phyloP scores from a whole-genome alignment of 1,284 basidiomycete genomes.

The Gomphus sp. region DNA sequence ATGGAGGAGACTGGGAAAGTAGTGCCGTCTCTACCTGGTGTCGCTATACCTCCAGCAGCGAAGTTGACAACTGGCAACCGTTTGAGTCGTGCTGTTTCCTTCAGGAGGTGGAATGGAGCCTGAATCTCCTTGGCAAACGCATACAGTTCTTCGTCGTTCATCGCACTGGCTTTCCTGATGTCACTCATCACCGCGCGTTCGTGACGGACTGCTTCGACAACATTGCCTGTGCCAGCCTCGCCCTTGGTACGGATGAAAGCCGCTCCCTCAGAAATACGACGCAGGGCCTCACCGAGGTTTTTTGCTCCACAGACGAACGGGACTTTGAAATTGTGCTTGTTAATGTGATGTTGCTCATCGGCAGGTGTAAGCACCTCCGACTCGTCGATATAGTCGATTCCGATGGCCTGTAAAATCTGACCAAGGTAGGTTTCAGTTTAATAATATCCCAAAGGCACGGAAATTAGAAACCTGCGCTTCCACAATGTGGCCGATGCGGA shows the following conservation, averaged over 20 bases:
- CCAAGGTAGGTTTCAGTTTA: not conserved
- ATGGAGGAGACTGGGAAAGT: not conserved
- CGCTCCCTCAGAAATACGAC: conserved; percentile 95
- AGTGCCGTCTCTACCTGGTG: conserved; percentile 53
- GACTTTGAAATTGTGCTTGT: conserved; percentile 89
- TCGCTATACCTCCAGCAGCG: conserved; percentile 95
- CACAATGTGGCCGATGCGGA: conserved; percentile 94
- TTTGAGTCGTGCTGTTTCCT: conserved; percentile 92
- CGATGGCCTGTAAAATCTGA: conserved; percentile 88
- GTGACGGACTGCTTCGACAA: conserved; percentile 95
- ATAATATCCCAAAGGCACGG: not conserved
- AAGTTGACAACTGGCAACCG: conserved; percentile 91
- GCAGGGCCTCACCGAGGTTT: conserved; percentile 85
- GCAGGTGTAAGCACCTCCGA: conserved; percentile 96
- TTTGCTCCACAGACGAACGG: conserved; percentile 78
- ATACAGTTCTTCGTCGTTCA: conserved; percentile 96
- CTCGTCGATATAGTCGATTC: conserved; percentile 98
- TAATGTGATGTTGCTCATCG: conserved; percentile 77
- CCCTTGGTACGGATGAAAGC: conserved; percentile 97
- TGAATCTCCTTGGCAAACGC: conserved; percentile 88
- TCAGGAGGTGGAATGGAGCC: conserved; percentile 95
- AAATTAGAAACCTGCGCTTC: conserved; percentile 67
- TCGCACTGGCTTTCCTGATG: conserved; percentile 78
- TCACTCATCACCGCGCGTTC: conserved; percentile 77
- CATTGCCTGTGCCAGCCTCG: conserved; percentile 96